Evolutionary conservation across 1,139 yeast species (phyloP).

Genomic region (Candida neerlandica): DNA sequence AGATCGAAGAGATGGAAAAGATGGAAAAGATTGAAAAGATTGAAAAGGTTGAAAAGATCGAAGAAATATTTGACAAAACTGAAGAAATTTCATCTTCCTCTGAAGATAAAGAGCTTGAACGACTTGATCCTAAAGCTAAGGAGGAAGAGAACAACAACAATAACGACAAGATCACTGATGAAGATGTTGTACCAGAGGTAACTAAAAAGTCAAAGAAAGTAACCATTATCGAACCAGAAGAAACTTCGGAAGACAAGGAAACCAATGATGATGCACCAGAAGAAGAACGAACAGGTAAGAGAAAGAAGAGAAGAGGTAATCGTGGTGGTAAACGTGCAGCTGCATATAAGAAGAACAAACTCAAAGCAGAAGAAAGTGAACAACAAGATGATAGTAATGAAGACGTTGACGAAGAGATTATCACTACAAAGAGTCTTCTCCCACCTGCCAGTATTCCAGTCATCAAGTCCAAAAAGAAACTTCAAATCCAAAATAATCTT

Average conservation of each 20-base stretch:
- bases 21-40: background rate
- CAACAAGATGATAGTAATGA: conserved; percentile 16
- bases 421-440: conserved; percentile 33
- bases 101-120: conserved; percentile 2
- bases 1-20: background rate
- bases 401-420: conserved; percentile 23
- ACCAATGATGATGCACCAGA: conserved; percentile 7
- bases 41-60: no score
- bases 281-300: conserved; percentile 23
- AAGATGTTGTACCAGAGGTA: conserved; percentile 6
- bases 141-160: conserved; percentile 1
- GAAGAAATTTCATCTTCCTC: background rate
- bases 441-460: conserved; percentile 22
- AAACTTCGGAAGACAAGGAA: conserved; percentile 14
- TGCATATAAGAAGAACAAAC: conserved; percentile 33
- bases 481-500: conserved; percentile 55
- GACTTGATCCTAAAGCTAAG: conserved; percentile 16
- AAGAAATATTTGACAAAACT: conserved; percentile 5
- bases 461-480: conserved; percentile 29
- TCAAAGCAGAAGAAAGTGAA: conserved; percentile 18
- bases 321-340: conserved; percentile 72
- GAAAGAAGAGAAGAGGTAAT: conserved; percentile 78
- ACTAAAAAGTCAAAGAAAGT: conserved; percentile 24
- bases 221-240: conserved; percentile 31
- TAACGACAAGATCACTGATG: conserved; percentile 7